Conservation (phyloP, 176 grass and related monocot genomes). For the Oryza nivara region DNA sequence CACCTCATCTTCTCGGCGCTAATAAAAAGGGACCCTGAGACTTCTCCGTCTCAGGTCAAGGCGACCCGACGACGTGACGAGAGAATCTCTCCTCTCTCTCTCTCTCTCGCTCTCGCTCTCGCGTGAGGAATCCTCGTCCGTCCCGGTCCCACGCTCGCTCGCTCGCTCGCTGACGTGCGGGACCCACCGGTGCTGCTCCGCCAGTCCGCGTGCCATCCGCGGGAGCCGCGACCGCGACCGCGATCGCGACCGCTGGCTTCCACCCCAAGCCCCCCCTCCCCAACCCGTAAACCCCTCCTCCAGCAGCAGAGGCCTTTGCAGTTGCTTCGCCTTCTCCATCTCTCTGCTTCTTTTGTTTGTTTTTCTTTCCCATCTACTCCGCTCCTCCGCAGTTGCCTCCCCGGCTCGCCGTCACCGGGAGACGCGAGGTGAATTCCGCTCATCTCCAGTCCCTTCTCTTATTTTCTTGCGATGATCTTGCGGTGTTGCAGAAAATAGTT, state of each 20-base stretch:
- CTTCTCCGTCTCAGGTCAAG: no score
- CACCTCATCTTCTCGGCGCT: no score
- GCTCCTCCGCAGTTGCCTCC: not conserved
- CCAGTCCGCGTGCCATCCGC: no score
- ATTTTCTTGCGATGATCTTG: not conserved
- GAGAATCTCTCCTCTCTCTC: no score
- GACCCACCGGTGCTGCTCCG: not conserved
- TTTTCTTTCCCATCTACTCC: not conserved
- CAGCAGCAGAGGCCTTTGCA: not conserved
- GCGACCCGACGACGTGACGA: no score
- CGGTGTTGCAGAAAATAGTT: not conserved
- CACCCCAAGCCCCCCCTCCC: no score
- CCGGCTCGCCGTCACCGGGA: not conserved
- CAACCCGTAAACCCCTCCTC: no score
- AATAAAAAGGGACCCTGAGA: no score
- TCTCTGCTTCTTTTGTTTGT: not conserved
- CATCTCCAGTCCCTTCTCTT: not conserved
- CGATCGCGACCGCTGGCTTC: not conserved
- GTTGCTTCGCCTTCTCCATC: constrained; percentile 16
- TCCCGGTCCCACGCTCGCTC: no score
- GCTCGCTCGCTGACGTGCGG: not conserved
- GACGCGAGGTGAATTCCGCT: not conserved
- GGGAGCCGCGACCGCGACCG: not conserved
- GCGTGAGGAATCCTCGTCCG: no score
- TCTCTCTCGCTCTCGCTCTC: no score